Percentiles rank a stretch among this genome's conserved stretches.
Evolutionary conservation across 2,329 filamentous ascomycete species (phyloP).

Genomic region (Fusarium subtropicale): DNA sequence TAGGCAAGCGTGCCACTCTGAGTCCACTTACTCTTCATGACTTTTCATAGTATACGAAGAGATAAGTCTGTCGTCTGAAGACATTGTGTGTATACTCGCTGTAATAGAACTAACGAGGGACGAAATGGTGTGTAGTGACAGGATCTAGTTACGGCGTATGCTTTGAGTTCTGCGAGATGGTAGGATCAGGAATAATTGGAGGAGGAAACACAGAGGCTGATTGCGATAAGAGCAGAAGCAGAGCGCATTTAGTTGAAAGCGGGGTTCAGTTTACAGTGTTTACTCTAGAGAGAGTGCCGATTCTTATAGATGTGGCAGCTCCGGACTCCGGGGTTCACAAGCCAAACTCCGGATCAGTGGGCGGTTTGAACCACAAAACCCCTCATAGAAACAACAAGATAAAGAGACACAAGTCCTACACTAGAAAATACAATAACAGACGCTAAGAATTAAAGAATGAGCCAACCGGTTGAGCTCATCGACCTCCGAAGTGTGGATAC

Average conservation of each 20-base stretch:
- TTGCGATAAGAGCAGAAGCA: fast-evolving
- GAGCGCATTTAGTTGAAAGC: fast-evolving
- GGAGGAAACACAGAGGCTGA: fast-evolving
- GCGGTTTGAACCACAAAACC: not conserved
- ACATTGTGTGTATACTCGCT: not conserved
- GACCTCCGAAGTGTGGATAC: constrained; percentile 12
- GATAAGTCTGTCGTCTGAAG: fast-evolving
- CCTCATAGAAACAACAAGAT: not conserved
- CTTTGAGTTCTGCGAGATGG: not conserved
- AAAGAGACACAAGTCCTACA: not conserved
- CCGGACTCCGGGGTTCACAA: not conserved
- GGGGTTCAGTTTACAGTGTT: not conserved
- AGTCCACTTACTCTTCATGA: not conserved
- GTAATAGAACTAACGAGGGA: fast-evolving
- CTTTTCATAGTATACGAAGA: fast-evolving
- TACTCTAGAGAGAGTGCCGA: not conserved
- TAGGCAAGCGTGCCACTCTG: not conserved
- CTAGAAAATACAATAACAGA: not conserved
- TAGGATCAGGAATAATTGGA: not conserved
- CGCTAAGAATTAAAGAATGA: not conserved
- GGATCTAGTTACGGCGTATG: too few species aligned
- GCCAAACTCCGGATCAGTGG: not conserved
- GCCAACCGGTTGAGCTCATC: not conserved
- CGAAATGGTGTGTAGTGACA: not conserved
- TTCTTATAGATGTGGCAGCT: not conserved